phyloP scores from a whole-genome alignment of 768 basidiomycete genomes.

The Mycena rebaudengoi region DNA sequence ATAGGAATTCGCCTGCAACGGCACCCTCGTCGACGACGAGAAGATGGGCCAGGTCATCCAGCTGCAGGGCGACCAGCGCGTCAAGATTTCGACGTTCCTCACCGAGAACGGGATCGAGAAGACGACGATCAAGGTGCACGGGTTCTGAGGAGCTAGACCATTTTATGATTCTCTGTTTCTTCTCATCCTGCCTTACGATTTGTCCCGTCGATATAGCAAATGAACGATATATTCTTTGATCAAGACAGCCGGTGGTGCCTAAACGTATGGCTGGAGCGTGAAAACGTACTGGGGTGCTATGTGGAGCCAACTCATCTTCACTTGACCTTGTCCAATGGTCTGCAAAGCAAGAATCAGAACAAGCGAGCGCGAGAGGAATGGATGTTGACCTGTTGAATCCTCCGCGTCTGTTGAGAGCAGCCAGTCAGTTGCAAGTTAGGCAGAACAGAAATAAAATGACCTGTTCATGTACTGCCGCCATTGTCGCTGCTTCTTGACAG shows the following conservation, averaged over 20 bases:
- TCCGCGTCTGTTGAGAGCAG: constrained; percentile 63
- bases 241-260: constrained; percentile 8
- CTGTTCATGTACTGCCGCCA: constrained; percentile 99
- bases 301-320: constrained; percentile 44
- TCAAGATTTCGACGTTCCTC: constrained; percentile 91
- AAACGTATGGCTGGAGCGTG: constrained; percentile 15
- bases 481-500: constrained; percentile 84
- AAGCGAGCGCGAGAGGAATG: background rate
- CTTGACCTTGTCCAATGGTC: constrained; percentile 96
- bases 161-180: constrained; percentile 12
- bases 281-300: constrained; percentile 24
- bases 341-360: constrained; percentile 44
- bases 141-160: constrained; percentile 64
- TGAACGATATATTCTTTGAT: constrained; percentile 27
- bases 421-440: constrained; percentile 7
- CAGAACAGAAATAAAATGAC: constrained; percentile 36
- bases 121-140: constrained; percentile 85
- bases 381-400: constrained; percentile 79
- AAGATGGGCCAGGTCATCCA: constrained; percentile 98
- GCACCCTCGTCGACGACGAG: constrained; percentile 93
- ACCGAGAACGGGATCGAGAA: constrained; percentile 82
- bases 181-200: constrained; percentile 25
- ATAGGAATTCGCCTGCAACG: constrained; percentile 98
- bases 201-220: constrained; percentile 26
- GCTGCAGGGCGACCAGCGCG: constrained; percentile 96